phyloP scores from a whole-genome alignment of 2,329 filamentous ascomycete species.

The Hymenoscyphus scutula region DNA sequence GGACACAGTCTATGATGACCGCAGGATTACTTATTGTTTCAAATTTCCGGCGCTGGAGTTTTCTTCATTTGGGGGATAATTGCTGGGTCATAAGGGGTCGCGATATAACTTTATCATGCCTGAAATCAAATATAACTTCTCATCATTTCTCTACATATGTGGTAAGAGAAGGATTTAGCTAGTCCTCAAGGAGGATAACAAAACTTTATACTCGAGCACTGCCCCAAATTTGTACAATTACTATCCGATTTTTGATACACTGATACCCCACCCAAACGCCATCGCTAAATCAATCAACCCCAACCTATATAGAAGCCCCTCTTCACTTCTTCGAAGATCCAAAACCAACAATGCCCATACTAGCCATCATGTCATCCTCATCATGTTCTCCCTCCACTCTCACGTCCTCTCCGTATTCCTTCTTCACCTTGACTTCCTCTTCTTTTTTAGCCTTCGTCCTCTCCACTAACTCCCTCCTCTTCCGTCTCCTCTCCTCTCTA shows the following conservation, averaged over 20 bases:
- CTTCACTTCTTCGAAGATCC: slow-evolving; percentile 45
- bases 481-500: slow-evolving; percentile 36
- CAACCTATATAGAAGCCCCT: not conserved
- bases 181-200: too few relatives aligned
- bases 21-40: too few relatives aligned
- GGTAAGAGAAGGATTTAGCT: too few relatives aligned
- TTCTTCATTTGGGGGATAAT: not conserved
- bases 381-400: slow-evolving; percentile 68
- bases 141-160: too few relatives aligned
- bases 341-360: slow-evolving; percentile 65
- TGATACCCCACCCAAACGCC: slow-evolving; percentile 12
- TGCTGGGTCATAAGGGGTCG: not conserved
- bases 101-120: not conserved
- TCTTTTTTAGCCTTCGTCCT: slow-evolving; percentile 49
- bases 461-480: slow-evolving; percentile 36
- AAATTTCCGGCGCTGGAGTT: not conserved
- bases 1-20: too few relatives aligned
- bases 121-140: not conserved
- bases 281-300: slow-evolving; percentile 12
- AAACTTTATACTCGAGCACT: too few relatives aligned
- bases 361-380: slow-evolving; percentile 68
- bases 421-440: slow-evolving; percentile 54
- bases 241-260: not conserved
- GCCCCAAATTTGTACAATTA: too few relatives aligned
- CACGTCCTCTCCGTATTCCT: slow-evolving; percentile 63